Conservation (phyloP, 306 rosid species). For the Betula pendula region DNA sequence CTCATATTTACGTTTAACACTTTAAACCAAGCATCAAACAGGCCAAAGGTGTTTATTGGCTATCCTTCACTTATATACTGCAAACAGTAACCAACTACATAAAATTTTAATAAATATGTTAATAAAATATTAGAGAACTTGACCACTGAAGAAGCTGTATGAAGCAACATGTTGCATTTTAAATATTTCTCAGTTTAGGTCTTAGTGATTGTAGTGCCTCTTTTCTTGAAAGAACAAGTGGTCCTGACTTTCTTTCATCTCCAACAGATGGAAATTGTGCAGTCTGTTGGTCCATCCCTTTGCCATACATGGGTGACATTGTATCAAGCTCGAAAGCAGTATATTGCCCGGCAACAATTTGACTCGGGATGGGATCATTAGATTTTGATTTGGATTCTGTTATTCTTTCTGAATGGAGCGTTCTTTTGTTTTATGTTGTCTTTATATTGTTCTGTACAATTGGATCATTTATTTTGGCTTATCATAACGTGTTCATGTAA, state of each 20-base stretch:
- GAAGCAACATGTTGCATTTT: background rate
- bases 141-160: background rate
- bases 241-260: background rate
- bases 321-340: background rate
- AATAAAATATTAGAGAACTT: too few relatives aligned
- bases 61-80: background rate
- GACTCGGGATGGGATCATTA: background rate
- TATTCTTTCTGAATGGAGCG: background rate
- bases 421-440: background rate
- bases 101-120: background rate
- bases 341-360: background rate
- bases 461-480: background rate
- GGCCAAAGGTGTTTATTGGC: background rate
- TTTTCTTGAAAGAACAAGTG: background rate
- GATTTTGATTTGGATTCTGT: background rate
- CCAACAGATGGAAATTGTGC: background rate
- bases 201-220: too few relatives aligned
- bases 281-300: background rate
- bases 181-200: too few relatives aligned
- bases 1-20: background rate
- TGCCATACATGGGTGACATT: background rate
- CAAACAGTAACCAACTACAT: background rate
- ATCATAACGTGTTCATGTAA: constrained; percentile 12
- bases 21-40: background rate
- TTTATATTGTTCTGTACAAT: background rate